Base-by-base conservation (phyloP, 2,329 filamentous ascomycete species). In the Rutstroemia sp. region DNA sequence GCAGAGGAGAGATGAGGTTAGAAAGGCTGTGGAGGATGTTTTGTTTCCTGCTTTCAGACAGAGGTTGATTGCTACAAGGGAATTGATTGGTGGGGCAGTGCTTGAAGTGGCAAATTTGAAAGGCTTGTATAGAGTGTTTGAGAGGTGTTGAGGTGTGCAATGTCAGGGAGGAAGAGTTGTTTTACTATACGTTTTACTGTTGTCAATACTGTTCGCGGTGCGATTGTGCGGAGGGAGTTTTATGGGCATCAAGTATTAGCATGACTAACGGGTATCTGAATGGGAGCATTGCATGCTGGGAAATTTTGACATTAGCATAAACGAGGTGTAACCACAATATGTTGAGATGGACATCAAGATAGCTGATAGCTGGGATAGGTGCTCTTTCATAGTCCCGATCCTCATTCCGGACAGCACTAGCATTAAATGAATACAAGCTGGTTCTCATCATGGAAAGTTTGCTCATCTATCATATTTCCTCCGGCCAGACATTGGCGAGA, bases 101-200 rank as follows among this genome's bases (percentile, higher is more conserved):
- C 74, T 95, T 48, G 92, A 99, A 72, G 83, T 96, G 49, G 92
- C 94, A 2, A 90, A 95, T 73, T 72, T 97, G 58, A 97, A 96
- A 71, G 91, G 92, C 0, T 69, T 99, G 57, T 99, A 99, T 71
- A 78, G 89, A 47, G 92, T 97, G 2, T 99, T 99, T 76, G 94
- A 99, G 73, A 77, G 94, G 54, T 97, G 94, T 71, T 97, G 71
- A 81, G 19, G 19, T 19, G 12, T 41, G 38, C 25, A 27, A 27
- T 6, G 25, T 8, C 25, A 8, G 25, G 25, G 12, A 34, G 30
- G 10, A 34, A 27, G 23, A 16, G 14, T 17, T 25, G 3, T 37
- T 54, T 7, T 45, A 19, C 5, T 10, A 21, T 48, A 23, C 9
- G 16, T 25, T 23, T 48, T 23, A 10, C 9, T 27, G 45, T 23